Evolutionary conservation across 2,329 filamentous ascomycete genomes (phyloP).

Genomic region (Epichloe aotearoae): DNA sequence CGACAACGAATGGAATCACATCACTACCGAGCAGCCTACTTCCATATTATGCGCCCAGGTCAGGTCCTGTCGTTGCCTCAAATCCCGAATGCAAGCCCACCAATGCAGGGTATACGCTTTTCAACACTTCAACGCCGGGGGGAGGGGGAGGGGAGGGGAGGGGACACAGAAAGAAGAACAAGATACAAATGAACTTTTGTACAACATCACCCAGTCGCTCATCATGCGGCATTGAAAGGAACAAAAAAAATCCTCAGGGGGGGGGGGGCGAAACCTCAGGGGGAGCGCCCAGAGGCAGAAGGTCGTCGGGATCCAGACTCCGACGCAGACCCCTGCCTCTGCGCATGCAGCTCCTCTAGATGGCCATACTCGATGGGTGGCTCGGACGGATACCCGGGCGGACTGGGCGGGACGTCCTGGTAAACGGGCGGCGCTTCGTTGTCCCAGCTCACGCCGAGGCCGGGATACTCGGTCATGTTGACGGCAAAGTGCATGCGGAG

Average conservation of each 20-base stretch:
- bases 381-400: slow-evolving; percentile 49
- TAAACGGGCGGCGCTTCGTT: slow-evolving; percentile 92
- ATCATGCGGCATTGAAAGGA: not conserved
- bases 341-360: slow-evolving; percentile 21
- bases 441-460: slow-evolving; percentile 90
- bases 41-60: too few species aligned
- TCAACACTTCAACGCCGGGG: not conserved
- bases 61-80: too few species aligned
- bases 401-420: slow-evolving; percentile 79
- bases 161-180: not conserved
- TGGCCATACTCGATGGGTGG: slow-evolving; percentile 26
- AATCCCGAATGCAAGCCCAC: not conserved
- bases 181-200: too few species aligned
- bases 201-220: too few species aligned
- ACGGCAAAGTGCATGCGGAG: slow-evolving; percentile 85
- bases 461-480: slow-evolving; percentile 67
- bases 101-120: not conserved
- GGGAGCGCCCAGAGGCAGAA: slow-evolving; percentile 3
- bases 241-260: not conserved
- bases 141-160: too few species aligned
- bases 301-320: slow-evolving; percentile 4
- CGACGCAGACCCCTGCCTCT: slow-evolving; percentile 2
- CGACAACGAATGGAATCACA: too few species aligned
- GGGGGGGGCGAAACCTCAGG: too few species aligned
- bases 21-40: too few species aligned